phyloP scores from a whole-genome alignment of 208 protist species.

The Angomonas deanei region DNA sequence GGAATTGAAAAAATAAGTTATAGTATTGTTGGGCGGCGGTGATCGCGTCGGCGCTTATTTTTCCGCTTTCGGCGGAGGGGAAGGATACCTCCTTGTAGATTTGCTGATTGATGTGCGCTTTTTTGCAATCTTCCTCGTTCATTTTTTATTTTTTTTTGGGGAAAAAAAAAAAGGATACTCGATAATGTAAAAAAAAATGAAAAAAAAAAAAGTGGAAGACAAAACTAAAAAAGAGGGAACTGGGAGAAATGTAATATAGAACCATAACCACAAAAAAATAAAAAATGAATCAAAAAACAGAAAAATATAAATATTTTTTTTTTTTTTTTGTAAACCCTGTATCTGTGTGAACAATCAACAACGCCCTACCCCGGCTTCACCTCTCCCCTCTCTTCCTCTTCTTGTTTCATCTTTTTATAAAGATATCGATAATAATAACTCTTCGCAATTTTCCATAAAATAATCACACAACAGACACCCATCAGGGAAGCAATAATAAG shows the following conservation, averaged over 20 bases:
- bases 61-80: neutral
- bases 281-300: neutral
- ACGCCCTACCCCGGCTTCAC: neutral
- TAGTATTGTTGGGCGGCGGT: slow-evolving; percentile 35
- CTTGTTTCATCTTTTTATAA: slow-evolving; percentile 12
- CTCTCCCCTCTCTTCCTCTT: neutral
- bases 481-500: slow-evolving; percentile 14
- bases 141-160: neutral
- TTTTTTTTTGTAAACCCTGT: neutral
- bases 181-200: slow-evolving; percentile 11
- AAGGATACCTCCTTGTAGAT: neutral
- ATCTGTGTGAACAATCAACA: too few relatives aligned
- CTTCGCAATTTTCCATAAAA: neutral
- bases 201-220: neutral
- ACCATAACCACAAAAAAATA: neutral
- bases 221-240: neutral
- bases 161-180: slow-evolving; percentile 3
- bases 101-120: neutral
- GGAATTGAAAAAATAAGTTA: slow-evolving; percentile 28
- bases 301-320: neutral
- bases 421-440: slow-evolving; percentile 1
- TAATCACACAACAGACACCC: slow-evolving; percentile 8
- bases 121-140: too few relatives aligned
- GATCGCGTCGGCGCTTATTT: slow-evolving; percentile 25
- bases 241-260: neutral